phyloP scores from a whole-genome alignment of 129 eudicot species.

The Apium graveolens region DNA sequence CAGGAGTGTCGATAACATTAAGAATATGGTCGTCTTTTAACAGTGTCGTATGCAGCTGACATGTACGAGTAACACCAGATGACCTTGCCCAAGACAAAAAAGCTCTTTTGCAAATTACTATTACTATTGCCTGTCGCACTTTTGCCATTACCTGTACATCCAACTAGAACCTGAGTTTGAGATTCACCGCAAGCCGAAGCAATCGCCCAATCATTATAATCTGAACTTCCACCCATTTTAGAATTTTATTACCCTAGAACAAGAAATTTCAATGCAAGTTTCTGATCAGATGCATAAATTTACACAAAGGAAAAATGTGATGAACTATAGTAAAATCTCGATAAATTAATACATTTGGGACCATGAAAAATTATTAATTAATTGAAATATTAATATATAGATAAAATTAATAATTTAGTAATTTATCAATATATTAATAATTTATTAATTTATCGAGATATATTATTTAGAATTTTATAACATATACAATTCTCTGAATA shows the following conservation, averaged over 20 bases:
- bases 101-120: conserved; percentile 50
- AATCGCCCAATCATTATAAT: conserved; percentile 65
- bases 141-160: conserved; percentile 87
- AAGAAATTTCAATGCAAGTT: background rate
- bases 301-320: no score
- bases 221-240: conserved; percentile 78
- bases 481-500: no score
- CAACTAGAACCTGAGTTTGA: conserved; percentile 72
- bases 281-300: background rate
- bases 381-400: no score
- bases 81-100: conserved; percentile 54
- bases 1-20: conserved; percentile 88
- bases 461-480: no score
- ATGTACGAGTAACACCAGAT: conserved; percentile 73
- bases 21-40: conserved; percentile 61
- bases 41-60: conserved; percentile 53
- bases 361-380: no score
- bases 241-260: background rate
- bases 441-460: no score
- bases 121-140: conserved; percentile 97
- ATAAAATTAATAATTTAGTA: no score
- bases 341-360: no score
- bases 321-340: no score
- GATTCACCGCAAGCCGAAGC: conserved; percentile 31
- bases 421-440: no score